These are phyloP conservation scores for Misopates orontium DNA, from an alignment of 257 asterid genomes.

Conservation along the genomic window DNA sequence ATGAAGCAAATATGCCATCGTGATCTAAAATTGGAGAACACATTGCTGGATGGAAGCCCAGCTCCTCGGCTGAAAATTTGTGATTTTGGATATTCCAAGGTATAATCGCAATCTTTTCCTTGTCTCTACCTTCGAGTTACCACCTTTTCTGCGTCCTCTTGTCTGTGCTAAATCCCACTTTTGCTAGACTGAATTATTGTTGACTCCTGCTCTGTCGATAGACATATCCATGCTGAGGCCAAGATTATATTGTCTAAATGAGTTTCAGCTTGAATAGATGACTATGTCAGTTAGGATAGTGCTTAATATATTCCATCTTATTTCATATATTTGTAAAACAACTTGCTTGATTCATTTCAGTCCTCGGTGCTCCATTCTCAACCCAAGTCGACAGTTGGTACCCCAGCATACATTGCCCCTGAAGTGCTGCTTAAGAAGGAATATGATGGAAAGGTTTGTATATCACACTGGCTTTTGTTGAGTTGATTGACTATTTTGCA, in stretches of 20 bases:
- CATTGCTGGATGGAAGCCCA: conserved; percentile 90
- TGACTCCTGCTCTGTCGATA: background rate
- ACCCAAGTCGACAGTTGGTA: conserved; percentile 99
- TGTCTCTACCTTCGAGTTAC: background rate
- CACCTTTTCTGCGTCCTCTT: background rate
- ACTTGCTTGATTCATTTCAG: conserved; percentile 40
- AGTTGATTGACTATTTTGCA: background rate
- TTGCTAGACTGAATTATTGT: background rate
- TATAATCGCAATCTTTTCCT: conserved; percentile 18
- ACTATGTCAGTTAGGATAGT: background rate
- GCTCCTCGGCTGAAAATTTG: conserved; percentile 95
- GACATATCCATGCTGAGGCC: no score
- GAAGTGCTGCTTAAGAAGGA: conserved; percentile 94
- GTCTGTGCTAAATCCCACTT: background rate
- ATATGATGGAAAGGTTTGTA: conserved; percentile 90
- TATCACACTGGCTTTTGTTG: background rate
- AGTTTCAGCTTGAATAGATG: no score
- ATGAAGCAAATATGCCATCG: conserved; percentile 97
- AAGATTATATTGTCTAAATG: no score
- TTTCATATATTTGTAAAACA: conserved; percentile 9
- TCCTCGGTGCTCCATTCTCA: conserved; percentile 99
- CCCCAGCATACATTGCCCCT: conserved; percentile 99
- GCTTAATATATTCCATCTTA: background rate
- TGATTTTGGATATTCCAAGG: conserved; percentile 99
- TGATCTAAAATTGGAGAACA: conserved; percentile 91